phyloP scores from a whole-genome alignment of 2,329 filamentous ascomycete genomes.

The Penicillium sp. region DNA sequence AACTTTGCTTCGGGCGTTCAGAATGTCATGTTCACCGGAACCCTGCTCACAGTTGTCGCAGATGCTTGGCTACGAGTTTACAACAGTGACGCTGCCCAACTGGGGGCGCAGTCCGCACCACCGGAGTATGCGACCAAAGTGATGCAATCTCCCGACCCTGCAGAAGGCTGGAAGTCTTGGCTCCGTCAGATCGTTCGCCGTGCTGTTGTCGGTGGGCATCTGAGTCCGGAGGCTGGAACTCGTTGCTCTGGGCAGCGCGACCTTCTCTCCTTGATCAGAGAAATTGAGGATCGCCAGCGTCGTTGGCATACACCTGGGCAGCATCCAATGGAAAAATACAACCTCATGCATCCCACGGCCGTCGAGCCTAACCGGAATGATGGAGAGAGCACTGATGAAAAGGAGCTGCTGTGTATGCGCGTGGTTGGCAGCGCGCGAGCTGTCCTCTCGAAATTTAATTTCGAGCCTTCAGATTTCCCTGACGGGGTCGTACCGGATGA shows the following conservation, averaged over 20 bases:
- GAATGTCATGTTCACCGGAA: conserved; percentile 53
- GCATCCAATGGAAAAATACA: conserved; percentile 24
- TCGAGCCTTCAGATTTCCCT: conserved; percentile 41
- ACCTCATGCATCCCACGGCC: conserved; percentile 12
- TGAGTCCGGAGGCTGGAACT: conserved; percentile 28
- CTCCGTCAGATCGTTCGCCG: conserved; percentile 43
- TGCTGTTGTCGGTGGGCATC: conserved; percentile 40
- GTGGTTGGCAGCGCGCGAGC: conserved; percentile 40
- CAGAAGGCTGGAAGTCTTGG: conserved; percentile 43
- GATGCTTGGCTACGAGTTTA: conserved; percentile 50
- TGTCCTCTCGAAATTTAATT: conserved; percentile 41
- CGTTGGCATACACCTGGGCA: conserved; percentile 43
- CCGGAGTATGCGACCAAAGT: conserved; percentile 35
- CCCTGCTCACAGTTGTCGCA: conserved; percentile 49
- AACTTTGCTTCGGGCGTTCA: conserved; percentile 48
- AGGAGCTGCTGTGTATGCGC: conserved; percentile 40
- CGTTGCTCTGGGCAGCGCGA: conserved; percentile 40
- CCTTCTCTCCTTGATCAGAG: conserved; percentile 44
- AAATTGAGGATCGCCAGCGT: conserved; percentile 49
- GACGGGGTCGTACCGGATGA: conserved; percentile 26
- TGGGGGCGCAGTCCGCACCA: conserved; percentile 42
- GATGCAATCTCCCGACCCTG: conserved; percentile 33
- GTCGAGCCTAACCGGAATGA: conserved; percentile 1
- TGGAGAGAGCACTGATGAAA: conserved; percentile 28
- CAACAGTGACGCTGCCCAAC: conserved; percentile 39